Evolutionary conservation across 495 filamentous ascomycete genomes (phyloP), one percentile per base, ranked within the genome.

Genomic region (Penicillium samsonianum): DNA sequence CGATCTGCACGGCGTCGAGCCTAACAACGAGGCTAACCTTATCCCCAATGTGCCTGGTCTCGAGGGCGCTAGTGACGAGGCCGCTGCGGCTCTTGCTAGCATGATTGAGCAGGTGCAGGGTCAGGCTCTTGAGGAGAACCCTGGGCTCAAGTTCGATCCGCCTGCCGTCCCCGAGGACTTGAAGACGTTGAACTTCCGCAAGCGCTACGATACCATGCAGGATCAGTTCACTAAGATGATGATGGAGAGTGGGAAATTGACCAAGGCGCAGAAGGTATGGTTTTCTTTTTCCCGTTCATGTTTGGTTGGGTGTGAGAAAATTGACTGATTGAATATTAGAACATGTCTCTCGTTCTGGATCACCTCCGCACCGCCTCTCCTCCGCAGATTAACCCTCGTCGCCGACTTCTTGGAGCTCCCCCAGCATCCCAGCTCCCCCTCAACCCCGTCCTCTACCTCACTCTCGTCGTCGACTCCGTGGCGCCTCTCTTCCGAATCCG

Each of bases 391-490:
- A 87, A 86, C 73, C 80, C 89, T 23, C 63, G 75, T 22, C 83
- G 82, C 14, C 89, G 87, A 20, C 82, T 98, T 17, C 72, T 96
- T 51, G 85, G 88, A 0, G 73, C 84, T 14, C 91, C 91, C 2
- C 85, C 91, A 0, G 78, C 88, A 22, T 70, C 80, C 9, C 87
- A 92, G 49, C 83, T 96, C 30, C 88, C 90, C 8, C 79, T 90
- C 19, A 83, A 95, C 74, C 87, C 92, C 10, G 76, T 92, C 30
- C 77, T 84, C 43, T 92, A 92, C 74, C 84, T 96, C 38, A 89
- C 86, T 0, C 74, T 93, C 37, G 91, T 93, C n/a, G 87, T 98
- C 67, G 94, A 98, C 80, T 96, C 91, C 11, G 88, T 98, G n/a
- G 90, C 91, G 12, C 94, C 94, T 20, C 79, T 98, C 22, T 73